Conservation (phyloP, 2,329 filamentous ascomycete genomes). For the Xylaria digitata region DNA sequence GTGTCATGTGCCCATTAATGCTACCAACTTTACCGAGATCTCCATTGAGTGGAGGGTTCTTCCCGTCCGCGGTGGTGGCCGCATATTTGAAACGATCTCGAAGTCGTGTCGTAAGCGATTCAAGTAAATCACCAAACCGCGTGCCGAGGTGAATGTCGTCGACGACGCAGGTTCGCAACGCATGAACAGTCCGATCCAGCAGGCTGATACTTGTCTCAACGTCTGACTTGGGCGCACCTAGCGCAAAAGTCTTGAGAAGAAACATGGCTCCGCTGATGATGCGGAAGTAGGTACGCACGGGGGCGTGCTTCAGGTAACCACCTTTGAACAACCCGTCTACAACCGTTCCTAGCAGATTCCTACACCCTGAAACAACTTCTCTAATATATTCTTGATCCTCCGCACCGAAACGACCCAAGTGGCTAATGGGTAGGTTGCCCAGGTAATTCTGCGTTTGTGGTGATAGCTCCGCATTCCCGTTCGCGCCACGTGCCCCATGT, state of each 20-base stretch:
- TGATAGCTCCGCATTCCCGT: constrained; percentile 61
- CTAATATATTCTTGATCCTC: constrained; percentile 79
- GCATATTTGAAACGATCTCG: constrained; percentile 79
- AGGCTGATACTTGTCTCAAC: constrained; percentile 79
- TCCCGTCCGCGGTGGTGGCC: constrained; percentile 59
- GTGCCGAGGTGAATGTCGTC: constrained; percentile 89
- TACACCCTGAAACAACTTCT: constrained; percentile 81
- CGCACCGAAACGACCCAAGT: constrained; percentile 71
- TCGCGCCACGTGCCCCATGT: constrained; percentile 52
- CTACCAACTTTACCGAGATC: constrained; percentile 45
- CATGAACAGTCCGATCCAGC: constrained; percentile 79
- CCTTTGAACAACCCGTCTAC: constrained; percentile 79
- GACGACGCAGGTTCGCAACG: constrained; percentile 80
- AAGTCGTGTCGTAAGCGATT: constrained; percentile 79
- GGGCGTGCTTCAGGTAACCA: constrained; percentile 83
- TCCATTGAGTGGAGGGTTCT: constrained; percentile 54
- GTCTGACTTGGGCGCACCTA: constrained; percentile 82
- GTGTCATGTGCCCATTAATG: constrained; percentile 48
- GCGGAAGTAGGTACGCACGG: constrained; percentile 85
- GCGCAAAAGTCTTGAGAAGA: constrained; percentile 83
- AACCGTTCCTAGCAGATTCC: constrained; percentile 80
- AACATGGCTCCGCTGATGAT: constrained; percentile 90
- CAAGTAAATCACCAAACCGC: constrained; percentile 83
- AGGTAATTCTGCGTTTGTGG: constrained; percentile 74
- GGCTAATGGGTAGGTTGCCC: constrained; percentile 71